Conservation (phyloP, 805 yeast genomes). For the Sugiyamaella qingdaonensis region DNA sequence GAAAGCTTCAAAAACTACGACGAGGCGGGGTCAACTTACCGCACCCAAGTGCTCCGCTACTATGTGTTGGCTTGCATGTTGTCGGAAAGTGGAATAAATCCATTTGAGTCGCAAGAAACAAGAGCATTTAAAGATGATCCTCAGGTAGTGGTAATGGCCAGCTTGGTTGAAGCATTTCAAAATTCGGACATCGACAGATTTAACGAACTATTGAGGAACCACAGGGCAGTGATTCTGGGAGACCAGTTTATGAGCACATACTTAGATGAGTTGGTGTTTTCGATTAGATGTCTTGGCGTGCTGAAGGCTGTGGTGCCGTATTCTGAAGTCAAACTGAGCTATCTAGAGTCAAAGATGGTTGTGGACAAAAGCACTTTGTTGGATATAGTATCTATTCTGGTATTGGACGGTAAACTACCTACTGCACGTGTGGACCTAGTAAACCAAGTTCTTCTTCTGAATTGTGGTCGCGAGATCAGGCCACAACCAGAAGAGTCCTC, state of each 20-base stretch:
- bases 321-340: conserved; percentile 26
- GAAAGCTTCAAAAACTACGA: conserved; percentile 58
- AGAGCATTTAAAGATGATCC: conserved; percentile 43
- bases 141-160: conserved; percentile 29
- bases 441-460: conserved; percentile 3
- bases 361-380: conserved; percentile 21
- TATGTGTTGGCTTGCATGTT: conserved; percentile 58
- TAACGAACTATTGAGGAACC: conserved; percentile 16
- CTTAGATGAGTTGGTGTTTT: conserved; percentile 25
- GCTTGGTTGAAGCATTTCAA: conserved; percentile 35
- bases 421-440: conserved; percentile 29
- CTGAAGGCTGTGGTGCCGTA: conserved; percentile 31
- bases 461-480: neutral
- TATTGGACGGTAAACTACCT: conserved; percentile 28
- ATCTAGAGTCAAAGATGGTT: conserved; percentile 24
- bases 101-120: conserved; percentile 71
- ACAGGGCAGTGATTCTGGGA: conserved; percentile 13
- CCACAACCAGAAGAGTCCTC: neutral
- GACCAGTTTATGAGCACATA: conserved; percentile 18
- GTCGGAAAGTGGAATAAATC: conserved; percentile 55
- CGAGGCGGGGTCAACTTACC: conserved; percentile 60
- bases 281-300: conserved; percentile 28
- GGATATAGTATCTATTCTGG: conserved; percentile 24
- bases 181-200: conserved; percentile 24
- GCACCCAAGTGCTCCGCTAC: conserved; percentile 56